A percentile compares a stretch with the other conserved stretches of the same genome.
Evolutionary conservation across 495 filamentous ascomycete genomes (phyloP).

Genomic region (Aspergillus egyptiacus): DNA sequence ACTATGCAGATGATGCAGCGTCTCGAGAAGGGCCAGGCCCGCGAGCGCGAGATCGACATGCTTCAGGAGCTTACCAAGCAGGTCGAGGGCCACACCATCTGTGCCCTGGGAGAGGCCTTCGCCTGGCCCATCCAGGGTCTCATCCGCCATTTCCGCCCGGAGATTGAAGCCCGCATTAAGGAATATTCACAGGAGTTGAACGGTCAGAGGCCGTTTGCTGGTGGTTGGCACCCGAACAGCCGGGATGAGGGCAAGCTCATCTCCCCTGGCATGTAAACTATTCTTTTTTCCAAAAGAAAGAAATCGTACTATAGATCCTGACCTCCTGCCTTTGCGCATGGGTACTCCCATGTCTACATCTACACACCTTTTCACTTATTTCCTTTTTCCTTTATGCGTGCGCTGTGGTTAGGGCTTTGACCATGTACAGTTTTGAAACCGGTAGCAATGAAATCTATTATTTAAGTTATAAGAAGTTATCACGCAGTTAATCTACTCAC

Average conservation of each 20-base stretch:
- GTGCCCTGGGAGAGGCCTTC: slow-evolving; percentile 94
- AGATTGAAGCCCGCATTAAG: slow-evolving; percentile 83
- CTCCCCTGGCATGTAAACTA: slow-evolving; percentile 63
- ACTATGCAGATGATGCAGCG: slow-evolving; percentile 97
- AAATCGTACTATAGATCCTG: neutral
- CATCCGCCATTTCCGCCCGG: slow-evolving; percentile 94
- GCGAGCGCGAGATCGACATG: slow-evolving; percentile 96
- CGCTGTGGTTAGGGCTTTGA: slow-evolving; percentile 13
- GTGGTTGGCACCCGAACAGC: slow-evolving; percentile 79
- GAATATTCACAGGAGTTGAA: slow-evolving; percentile 59
- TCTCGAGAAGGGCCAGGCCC: slow-evolving; percentile 83
- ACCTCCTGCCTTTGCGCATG: neutral
- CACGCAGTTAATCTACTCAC: too few relatives aligned
- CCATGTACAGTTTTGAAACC: slow-evolving; percentile 25
- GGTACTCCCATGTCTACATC: neutral
- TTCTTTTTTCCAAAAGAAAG: slow-evolving; percentile 10
- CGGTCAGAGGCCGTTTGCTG: slow-evolving; percentile 68
- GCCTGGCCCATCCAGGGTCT: slow-evolving; percentile 98
- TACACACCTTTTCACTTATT: neutral
- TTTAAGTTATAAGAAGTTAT: slow-evolving; percentile 9
- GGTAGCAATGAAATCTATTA: slow-evolving; percentile 20
- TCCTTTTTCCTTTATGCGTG: slow-evolving; percentile 4
- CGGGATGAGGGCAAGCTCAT: slow-evolving; percentile 73
- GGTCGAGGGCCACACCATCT: slow-evolving; percentile 98
- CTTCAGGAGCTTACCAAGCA: slow-evolving; percentile 98